These are phyloP conservation scores for Polygonum aviculare DNA, from an alignment of 148 eudicot genomes.

Conservation along the genomic window DNA sequence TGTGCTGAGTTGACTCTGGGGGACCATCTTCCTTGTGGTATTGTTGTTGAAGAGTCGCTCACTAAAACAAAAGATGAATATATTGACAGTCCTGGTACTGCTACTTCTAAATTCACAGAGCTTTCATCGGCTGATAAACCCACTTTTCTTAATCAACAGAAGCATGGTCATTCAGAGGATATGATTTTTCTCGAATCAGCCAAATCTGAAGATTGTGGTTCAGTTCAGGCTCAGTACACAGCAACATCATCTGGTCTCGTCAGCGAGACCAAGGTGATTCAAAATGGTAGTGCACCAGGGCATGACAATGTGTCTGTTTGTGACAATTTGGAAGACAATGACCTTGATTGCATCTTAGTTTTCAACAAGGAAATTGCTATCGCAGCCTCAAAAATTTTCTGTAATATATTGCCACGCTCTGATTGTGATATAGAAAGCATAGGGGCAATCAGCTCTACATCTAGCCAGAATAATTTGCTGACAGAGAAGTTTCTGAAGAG, in stretches of 20 bases:
- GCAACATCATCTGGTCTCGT: slow-evolving; percentile 20
- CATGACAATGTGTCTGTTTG: slow-evolving; percentile 1
- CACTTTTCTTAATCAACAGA: slow-evolving; percentile 6
- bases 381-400: slow-evolving; percentile 42
- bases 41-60: slow-evolving; percentile 19
- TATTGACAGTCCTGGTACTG: slow-evolving; percentile 62
- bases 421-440: slow-evolving; percentile 13
- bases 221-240: slow-evolving; percentile 15
- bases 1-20: slow-evolving; percentile 26
- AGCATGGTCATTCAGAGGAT: slow-evolving; percentile 11
- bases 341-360: slow-evolving; percentile 34
- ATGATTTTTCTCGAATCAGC: slow-evolving; percentile 9
- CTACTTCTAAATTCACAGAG: slow-evolving; percentile 54
- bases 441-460: slow-evolving; percentile 14
- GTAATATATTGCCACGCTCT: slow-evolving; percentile 40
- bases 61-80: slow-evolving; percentile 31
- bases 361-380: slow-evolving; percentile 50
- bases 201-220: slow-evolving; percentile 15
- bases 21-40: slow-evolving; percentile 15
- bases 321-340: slow-evolving; percentile 18
- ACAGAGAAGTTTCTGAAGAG: slow-evolving; percentile 42
- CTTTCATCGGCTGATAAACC: slow-evolving; percentile 18
- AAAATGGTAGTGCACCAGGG: not conserved
- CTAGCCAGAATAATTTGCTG: slow-evolving; percentile 20
- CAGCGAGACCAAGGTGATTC: slow-evolving; percentile 15